A percentile compares a stretch with the other conserved stretches of the same genome.
phyloP scores from a whole-genome alignment of 176 grass and related monocot species.

The Phoenix roebelenii region DNA sequence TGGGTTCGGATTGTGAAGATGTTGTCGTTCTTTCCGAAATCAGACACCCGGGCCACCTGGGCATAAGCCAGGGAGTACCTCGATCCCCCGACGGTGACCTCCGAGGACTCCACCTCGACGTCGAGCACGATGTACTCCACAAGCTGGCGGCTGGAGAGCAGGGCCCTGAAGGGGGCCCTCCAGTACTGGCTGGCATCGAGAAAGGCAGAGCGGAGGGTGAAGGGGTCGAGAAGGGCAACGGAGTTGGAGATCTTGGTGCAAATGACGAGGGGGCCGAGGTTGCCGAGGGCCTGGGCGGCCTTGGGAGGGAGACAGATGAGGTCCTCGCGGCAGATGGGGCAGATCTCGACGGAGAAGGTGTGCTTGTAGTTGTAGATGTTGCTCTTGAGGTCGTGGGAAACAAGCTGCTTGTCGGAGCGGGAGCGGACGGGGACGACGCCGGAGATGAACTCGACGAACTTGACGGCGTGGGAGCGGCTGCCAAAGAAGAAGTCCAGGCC shows the following conservation, averaged over 20 bases:
- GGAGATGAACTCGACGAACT: conserved; percentile 74
- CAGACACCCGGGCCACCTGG: conserved; percentile 53
- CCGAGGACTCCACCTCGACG: conserved; percentile 57
- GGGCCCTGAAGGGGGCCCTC: conserved; percentile 60
- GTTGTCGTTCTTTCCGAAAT: conserved; percentile 76
- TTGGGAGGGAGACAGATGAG: conserved; percentile 65
- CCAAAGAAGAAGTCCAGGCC: conserved; percentile 85
- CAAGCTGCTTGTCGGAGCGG: conserved; percentile 70
- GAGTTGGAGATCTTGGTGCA: conserved; percentile 70
- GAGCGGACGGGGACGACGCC: conserved; percentile 55
- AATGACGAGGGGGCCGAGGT: conserved; percentile 72
- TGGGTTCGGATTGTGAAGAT: conserved; percentile 69
- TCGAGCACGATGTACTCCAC: conserved; percentile 86
- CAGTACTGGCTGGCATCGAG: conserved; percentile 73
- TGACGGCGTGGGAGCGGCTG: conserved; percentile 49
- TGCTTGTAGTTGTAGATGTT: conserved; percentile 78
- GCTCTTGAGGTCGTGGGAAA: conserved; percentile 76
- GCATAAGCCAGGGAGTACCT: conserved; percentile 59
- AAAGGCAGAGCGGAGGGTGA: conserved; percentile 60
- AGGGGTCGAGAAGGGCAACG: conserved; percentile 61
- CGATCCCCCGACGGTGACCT: conserved; percentile 53
- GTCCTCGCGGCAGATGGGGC: conserved; percentile 89
- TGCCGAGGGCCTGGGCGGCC: conserved; percentile 52
- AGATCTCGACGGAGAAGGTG: conserved; percentile 87
- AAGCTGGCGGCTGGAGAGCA: conserved; percentile 68